Base-by-base conservation (phyloP, 2,329 filamentous ascomycete genomes). In the Akanthomyces uredinophilus region DNA sequence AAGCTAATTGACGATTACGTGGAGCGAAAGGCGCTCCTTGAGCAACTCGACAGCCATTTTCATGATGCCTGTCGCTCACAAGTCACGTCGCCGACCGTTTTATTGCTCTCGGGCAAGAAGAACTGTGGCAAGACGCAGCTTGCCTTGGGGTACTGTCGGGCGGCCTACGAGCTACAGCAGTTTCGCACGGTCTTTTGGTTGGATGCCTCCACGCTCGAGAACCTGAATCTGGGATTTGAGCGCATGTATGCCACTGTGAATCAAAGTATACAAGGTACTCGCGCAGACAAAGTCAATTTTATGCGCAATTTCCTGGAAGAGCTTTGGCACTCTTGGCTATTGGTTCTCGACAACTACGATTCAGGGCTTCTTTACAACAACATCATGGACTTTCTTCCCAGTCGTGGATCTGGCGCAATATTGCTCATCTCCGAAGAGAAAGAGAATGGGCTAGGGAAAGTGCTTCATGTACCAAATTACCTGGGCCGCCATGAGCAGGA, bases 121-220 rank as follows among this genome's bases (percentile, higher is more conserved):
- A 32, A 43, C 43, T 20, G 41, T 0, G 59, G 59, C 22, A 61
- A 61, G 41, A 61, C 50, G 16, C 59, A 61, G 35, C 59, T 61
- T 14, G 59, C 59, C 4, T 41, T 61, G 6, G 59, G 59, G 4
- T 61, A 61, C 51, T 55, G 59, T 10, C 59, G 44, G 6, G 32
- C 41, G 11, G 59, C 51, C 29, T 10, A 61, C 22, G 44, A 61
- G 59, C 44, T 61, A 4, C 50, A 35, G 22, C 59, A 61, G 44
- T 61, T 61, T 50, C 59, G 59, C 20, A 55, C 51, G 2, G 44
- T 55, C 4, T 61, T 61, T 14, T 61, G 59, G 59, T 32, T 61
- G 1, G 51, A 61, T n/a, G 59, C 59, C 16, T 61, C 59, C 4
- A 61, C 59, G n/a, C 51, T 61, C 16, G 59, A 55, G 35, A 54